Evolutionary conservation across 352 stramenopile genomes (phyloP).

Genomic region (Globisporangium nodosum): DNA sequence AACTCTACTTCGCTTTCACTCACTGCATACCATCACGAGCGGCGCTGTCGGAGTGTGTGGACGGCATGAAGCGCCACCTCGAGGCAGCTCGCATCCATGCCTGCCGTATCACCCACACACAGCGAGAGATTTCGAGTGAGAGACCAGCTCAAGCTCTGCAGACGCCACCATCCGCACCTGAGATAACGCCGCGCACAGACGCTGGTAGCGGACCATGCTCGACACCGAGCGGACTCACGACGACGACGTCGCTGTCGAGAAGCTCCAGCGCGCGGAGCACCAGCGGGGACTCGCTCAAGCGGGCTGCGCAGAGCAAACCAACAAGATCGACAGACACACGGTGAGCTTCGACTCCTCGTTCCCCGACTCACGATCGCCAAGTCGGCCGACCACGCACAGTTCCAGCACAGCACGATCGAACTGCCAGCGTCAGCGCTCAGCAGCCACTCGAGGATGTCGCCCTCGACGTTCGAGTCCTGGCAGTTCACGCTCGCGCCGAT

Average conservation of each 20-base stretch:
- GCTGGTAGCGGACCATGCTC: constrained; percentile 26
- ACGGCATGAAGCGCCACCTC: background rate
- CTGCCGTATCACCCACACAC: background rate
- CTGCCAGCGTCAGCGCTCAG: constrained; percentile 10
- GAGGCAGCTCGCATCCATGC: background rate
- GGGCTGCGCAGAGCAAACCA: constrained; percentile 10
- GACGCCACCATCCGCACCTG: constrained; percentile 15
- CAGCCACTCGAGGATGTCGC: constrained; percentile 27
- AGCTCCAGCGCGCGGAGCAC: constrained; percentile 26
- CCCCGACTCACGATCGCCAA: background rate
- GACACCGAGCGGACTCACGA: constrained; percentile 26
- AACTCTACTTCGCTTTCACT: background rate
- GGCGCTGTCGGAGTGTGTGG: background rate
- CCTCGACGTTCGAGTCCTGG: constrained; percentile 26
- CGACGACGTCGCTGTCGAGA: constrained; percentile 22
- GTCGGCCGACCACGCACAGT: constrained; percentile 15
- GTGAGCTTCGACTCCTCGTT: background rate
- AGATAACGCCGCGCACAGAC: constrained; percentile 29
- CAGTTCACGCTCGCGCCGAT: constrained; percentile 7
- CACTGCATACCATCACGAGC: background rate
- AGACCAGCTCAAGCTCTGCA: background rate
- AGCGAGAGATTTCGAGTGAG: no score
- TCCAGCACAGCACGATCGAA: constrained; percentile 39
- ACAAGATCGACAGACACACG: background rate
- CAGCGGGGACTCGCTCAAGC: constrained; percentile 25